Evolutionary conservation across 768 basidiomycete species (phyloP).

Genomic region (Hydnomerulius pinastri): DNA sequence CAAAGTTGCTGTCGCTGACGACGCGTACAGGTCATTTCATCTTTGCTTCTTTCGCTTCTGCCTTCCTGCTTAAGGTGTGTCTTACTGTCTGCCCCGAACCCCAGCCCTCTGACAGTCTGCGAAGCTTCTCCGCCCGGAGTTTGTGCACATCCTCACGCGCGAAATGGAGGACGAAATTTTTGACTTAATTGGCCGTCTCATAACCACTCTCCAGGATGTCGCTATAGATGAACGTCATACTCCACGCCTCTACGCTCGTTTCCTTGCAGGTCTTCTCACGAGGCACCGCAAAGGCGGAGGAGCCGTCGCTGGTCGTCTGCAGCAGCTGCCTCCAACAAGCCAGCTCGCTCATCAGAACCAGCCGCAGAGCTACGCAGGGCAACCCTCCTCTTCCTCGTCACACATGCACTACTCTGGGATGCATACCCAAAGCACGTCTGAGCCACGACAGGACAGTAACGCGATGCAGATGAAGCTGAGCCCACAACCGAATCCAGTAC

Average conservation of each 20-base stretch:
- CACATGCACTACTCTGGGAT: conserved; percentile 20
- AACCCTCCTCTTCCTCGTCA: conserved; percentile 32
- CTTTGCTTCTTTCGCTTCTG: conserved; percentile 79
- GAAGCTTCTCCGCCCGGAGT: conserved; percentile 74
- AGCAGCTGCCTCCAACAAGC: conserved; percentile 49
- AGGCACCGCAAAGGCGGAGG: conserved; percentile 70
- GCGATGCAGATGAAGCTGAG: conserved; percentile 35
- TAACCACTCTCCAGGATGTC: conserved; percentile 70
- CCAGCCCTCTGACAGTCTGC: not conserved
- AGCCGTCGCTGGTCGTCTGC: conserved; percentile 51
- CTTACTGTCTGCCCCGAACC: not conserved
- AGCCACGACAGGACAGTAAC: conserved; percentile 20
- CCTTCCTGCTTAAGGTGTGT: conserved; percentile 76
- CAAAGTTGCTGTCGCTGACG: not conserved
- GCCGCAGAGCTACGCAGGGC: conserved; percentile 17
- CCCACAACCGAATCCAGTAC: not conserved
- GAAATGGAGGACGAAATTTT: conserved; percentile 69
- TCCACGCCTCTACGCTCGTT: conserved; percentile 77
- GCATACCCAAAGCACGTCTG: conserved; percentile 14
- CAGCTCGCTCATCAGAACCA: conserved; percentile 25
- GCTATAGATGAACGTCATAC: conserved; percentile 84
- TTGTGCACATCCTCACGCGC: conserved; percentile 59
- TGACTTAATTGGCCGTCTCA: conserved; percentile 68
- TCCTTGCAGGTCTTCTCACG: conserved; percentile 70
- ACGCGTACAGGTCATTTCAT: conserved; percentile 63